Base-by-base conservation (phyloP, 257 asterid genomes). In the Primulina tabacum region DNA sequence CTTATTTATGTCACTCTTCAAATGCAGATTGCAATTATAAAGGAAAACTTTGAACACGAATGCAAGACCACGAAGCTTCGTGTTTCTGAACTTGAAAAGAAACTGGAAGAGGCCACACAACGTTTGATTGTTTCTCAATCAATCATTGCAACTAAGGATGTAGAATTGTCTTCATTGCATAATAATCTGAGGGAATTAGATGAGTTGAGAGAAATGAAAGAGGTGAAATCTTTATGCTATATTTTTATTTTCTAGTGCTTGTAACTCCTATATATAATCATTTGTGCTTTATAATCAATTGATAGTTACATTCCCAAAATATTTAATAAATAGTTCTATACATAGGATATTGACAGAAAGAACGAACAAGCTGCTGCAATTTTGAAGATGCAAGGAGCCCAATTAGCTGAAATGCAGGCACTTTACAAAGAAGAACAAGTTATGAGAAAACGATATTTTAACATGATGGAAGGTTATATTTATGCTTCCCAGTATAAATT, bases 281-380 rank as follows among this genome's bases (percentile, higher is more conserved):
- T 64, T 28, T 29, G 60, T 62, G 29, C 47, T 56, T 29, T 29
- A 24, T 47, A 8, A 14, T 17, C 21, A 9, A 24, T 35, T 11
- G n/a, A 62, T 8, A 63, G 53, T 47, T 30, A 34, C 60, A 38
- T 68, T 35, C 30, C 12, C 76, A 52, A 12, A 57, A 62, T 69
- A 77, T 69, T 21, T 81, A 64, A 80, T 61, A 2, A 37, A 4
- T 58, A 60, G 34, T 61, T 50, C 40, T 63, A 55, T 72, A 47
- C 60, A 72, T 72, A 94, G 99, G 98, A 94, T 62, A 91, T 94
- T 62, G 98, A 89, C 77, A 76, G 98, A 67, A 91, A 91, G 82
- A 94, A 94, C 82, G 97, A 90, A 84, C 99, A 94, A 80, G 89
- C 97, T 70, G 99, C 97, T 67, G 84, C 95, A 71, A 88, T 94